Conservation (phyloP, 192 early-diverging fungal species). For the Backusella luteola region DNA sequence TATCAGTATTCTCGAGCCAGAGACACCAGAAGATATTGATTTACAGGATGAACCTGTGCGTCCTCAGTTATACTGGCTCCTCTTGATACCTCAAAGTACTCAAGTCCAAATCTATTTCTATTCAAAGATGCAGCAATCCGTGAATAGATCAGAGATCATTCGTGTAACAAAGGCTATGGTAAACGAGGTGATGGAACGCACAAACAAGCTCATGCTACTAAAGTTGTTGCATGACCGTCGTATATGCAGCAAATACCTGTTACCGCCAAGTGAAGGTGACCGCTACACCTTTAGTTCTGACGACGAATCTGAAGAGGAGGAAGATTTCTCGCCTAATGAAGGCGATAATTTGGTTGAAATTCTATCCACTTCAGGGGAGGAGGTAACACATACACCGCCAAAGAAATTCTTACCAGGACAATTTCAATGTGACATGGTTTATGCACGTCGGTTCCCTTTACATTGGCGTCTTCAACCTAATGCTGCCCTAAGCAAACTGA, state of each 20-base stretch:
- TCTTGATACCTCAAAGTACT: conserved; percentile 50
- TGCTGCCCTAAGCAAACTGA: conserved; percentile 59
- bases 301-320: conserved; percentile 56
- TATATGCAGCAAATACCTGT: conserved; percentile 60
- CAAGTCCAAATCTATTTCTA: conserved; percentile 67
- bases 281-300: conserved; percentile 40
- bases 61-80: conserved; percentile 62
- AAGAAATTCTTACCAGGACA: conserved; percentile 57
- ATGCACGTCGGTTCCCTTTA: conserved; percentile 59
- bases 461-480: conserved; percentile 74
- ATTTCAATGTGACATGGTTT: conserved; percentile 71
- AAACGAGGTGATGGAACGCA: conserved; percentile 56
- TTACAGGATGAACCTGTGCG: background rate
- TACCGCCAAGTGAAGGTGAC: conserved; percentile 41
- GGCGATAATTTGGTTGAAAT: conserved; percentile 36
- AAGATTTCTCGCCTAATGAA: conserved; percentile 31
- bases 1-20: conserved; percentile 41
- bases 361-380: conserved; percentile 28
- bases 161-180: conserved; percentile 53
- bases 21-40: conserved; percentile 18
- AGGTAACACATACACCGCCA: conserved; percentile 24
- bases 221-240: conserved; percentile 59
- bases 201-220: conserved; percentile 64
- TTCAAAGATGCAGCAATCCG: conserved; percentile 56
- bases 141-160: conserved; percentile 53